A percentile compares a stretch with the other conserved stretches of the same genome.
These are phyloP conservation scores for Colletotrichum sidae DNA, from an alignment of 2,329 filamentous ascomycete genomes.

Conservation along the genomic window DNA sequence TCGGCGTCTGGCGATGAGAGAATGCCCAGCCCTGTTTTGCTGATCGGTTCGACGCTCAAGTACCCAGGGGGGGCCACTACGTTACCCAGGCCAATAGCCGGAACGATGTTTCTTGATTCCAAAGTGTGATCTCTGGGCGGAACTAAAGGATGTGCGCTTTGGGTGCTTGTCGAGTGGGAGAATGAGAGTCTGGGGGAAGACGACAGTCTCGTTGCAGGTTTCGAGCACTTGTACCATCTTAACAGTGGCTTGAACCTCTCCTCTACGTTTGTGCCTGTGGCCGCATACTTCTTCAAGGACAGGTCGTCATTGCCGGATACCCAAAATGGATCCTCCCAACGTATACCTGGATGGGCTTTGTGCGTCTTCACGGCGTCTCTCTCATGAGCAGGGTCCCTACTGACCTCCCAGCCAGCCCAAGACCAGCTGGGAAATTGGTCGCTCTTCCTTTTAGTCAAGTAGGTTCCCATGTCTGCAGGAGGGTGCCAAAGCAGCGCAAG, in stretches of 20 bases:
- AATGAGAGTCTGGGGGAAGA: neutral
- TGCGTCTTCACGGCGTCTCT: neutral
- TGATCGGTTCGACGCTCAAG: neutral
- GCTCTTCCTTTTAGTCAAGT: neutral
- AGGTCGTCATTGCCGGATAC: neutral
- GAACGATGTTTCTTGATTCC: too few relatives aligned
- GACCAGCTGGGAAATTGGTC: neutral
- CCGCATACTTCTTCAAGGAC: neutral
- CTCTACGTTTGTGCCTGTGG: neutral
- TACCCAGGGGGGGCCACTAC: too few relatives aligned
- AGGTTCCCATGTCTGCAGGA: neutral
- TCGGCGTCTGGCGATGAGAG: neutral
- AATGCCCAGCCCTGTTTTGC: neutral
- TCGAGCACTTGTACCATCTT: neutral
- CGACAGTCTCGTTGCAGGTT: neutral
- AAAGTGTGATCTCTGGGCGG: too few relatives aligned
- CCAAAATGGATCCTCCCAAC: neutral
- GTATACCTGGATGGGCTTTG: neutral
- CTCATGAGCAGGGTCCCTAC: neutral
- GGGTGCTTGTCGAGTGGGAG: neutral
- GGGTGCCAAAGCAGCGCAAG: neutral
- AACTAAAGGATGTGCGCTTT: neutral
- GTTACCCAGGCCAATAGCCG: too few relatives aligned
- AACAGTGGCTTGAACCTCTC: neutral
- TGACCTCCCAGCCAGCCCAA: neutral